Base-by-base conservation (phyloP, 2,329 filamentous ascomycete genomes). In the Nigrospora sphaerica region DNA sequence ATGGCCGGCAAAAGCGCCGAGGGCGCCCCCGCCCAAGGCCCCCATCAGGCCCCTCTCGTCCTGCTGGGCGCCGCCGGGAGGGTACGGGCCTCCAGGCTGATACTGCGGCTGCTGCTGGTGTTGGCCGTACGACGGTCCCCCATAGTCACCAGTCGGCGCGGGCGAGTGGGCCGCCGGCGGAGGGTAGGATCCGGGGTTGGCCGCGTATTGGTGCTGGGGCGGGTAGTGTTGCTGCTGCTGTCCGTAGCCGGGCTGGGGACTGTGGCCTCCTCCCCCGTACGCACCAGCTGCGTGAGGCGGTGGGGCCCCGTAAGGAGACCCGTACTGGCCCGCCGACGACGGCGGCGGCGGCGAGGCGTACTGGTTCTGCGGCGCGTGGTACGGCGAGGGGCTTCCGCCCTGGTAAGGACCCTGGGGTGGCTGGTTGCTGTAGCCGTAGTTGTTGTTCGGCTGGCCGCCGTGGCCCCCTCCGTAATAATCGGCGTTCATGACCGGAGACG, bases 1-100 rank as follows among this genome's bases (percentile, higher is more conserved):
- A 62, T 70, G 65, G 47, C 71, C 71, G 18, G 62, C 66, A 42
- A 64, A 72, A 32, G 65, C 70, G 46, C 71, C 71, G n/a, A 68
- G 63, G 11, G 68, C 59, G 52, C 69, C 70, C 47, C 71, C 71
- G 31, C 69, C 69, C 39, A 73, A 50, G 14, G 71, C 71, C 35
- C 71, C 71, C 44, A 66, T 63, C 16, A 74, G 59, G 49, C 71
- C 71, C 33, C 35, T 44, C 17, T 44, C 42, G 32, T n/a, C 35
- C 32, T 18, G 32, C 35, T 37, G 35, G 6, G 48, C 55, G 28
- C 54, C 57, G 14, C 36, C 45, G 42, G 49, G 43, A 17, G 42
- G 42, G 17, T 44, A 44, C 12, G 32, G 42, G 12, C 38, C 18
- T 33, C 40, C 40, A 12, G 35, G 42, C 33, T 43, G 41, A 10